Base-by-base conservation (phyloP, 352 stramenopile genomes). In the Salisapilia sapeloensis region DNA sequence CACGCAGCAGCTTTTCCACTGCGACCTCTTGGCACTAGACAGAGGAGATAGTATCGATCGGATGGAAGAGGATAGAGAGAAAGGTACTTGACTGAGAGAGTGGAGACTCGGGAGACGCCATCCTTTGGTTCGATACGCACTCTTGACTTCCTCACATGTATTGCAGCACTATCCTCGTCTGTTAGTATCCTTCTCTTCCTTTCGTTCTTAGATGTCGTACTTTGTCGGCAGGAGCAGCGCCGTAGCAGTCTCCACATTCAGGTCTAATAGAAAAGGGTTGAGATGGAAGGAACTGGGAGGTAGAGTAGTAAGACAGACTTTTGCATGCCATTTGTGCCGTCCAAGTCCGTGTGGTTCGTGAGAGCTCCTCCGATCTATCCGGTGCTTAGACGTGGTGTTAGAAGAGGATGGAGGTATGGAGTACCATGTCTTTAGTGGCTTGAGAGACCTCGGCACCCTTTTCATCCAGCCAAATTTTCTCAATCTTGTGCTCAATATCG, bases 81-180 rank as follows among this genome's bases (percentile, higher is more conserved):
- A 18, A 27, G 35, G 9, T 20, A 71, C 60, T 44, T 89, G 74
- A 0, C 50, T 13, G 18, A 86, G 46, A 4, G 62, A 82, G 38
- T 90, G 74, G 5, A 90, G 43, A 46, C 74, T 90, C 7, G 70
- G 70, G 49, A 86, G 56, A 39, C 75, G 51, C 74, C 74, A 90
- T 33, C 64, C 66, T 42, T 66, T 78, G 15, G 52, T 53, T 9
- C 40, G 42, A 37, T 90, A 86, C 8, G 65, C 70, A 10, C 42
- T 46, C 33, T 77, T 79, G 32, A 81, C 61, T 21, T 53, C 47
- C 8, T 75, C 56, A 20, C 65, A 81, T 28, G 65, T 72, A 40
- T 81, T 66, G 39, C 65, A 81, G 49, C 65, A 81, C 60, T 71
- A 19, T 18, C 4, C 10, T 12, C 3, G 29, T 16, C 13, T 33